A percentile compares a stretch with the other conserved stretches of the same genome.
Evolutionary conservation across 768 basidiomycete species (phyloP).

Genomic region (Psilocybe azurescens): DNA sequence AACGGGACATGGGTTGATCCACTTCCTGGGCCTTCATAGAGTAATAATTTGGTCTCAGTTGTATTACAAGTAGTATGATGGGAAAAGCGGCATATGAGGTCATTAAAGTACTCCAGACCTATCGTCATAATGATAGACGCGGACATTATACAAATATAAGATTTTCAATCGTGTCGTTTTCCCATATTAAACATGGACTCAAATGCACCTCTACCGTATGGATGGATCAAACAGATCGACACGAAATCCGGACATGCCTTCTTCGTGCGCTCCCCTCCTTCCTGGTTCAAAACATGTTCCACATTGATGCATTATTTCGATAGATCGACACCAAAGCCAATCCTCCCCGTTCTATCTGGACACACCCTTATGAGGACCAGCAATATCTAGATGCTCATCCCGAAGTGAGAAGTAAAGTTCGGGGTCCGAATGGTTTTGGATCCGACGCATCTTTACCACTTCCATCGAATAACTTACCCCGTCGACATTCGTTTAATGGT

Average conservation of each 20-base stretch:
- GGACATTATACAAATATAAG: conserved; percentile 2
- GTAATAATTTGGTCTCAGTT: conserved; percentile 2
- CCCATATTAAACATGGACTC: conserved; percentile 9
- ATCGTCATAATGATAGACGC: conserved; percentile 16
- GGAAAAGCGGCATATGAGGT: conserved; percentile 13
- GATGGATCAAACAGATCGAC: conserved; percentile 61
- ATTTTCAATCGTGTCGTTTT: neutral
- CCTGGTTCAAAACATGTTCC: neutral
- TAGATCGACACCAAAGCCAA: conserved; percentile 68
- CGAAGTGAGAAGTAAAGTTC: conserved; percentile 43
- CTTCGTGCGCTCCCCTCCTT: conserved; percentile 42
- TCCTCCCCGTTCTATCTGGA: conserved; percentile 74
- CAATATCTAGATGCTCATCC: conserved; percentile 64
- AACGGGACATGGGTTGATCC: conserved; percentile 88
- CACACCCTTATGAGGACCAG: conserved; percentile 74
- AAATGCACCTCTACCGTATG: conserved; percentile 49
- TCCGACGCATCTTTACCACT: conserved; percentile 5
- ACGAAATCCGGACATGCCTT: conserved; percentile 45
- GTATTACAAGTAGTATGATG: neutral
- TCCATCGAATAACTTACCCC: conserved; percentile 15
- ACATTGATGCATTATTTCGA: neutral
- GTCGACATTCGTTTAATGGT: conserved; percentile 36
- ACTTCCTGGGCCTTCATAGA: conserved; percentile 65
- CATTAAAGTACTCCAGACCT: conserved; percentile 9
- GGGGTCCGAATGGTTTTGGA: conserved; percentile 8